A percentile compares a stretch with the other conserved stretches of the same genome.
phyloP scores from a whole-genome alignment of 1,284 basidiomycete genomes.

The Ceratobasidium sp. region DNA sequence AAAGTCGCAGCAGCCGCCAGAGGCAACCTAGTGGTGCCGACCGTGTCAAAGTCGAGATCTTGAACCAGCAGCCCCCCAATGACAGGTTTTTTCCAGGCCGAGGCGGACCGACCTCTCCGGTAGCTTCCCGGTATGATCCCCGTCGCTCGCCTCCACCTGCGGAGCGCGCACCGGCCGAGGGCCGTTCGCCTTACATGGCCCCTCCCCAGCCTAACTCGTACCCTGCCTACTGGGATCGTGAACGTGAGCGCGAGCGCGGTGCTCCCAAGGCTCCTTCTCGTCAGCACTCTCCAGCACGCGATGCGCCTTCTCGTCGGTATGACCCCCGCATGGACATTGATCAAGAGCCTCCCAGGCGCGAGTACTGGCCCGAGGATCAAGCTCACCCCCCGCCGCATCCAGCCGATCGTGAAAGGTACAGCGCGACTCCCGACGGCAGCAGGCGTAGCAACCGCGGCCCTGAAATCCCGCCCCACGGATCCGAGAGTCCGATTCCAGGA shows the following conservation, averaged over 20 bases:
- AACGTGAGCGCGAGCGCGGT: slow-evolving; percentile 50
- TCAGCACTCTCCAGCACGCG: slow-evolving; percentile 35
- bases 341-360: slow-evolving; percentile 44
- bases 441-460: slow-evolving; percentile 16
- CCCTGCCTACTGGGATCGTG: slow-evolving; percentile 55
- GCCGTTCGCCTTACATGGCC: slow-evolving; percentile 31
- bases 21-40: slow-evolving; percentile 26
- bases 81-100: not conserved
- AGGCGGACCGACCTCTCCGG: slow-evolving; percentile 24
- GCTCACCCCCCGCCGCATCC: slow-evolving; percentile 15
- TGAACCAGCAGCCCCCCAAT: slow-evolving; percentile 24
- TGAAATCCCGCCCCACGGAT: slow-evolving; percentile 13
- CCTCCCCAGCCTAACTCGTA: slow-evolving; percentile 1
- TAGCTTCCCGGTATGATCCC: slow-evolving; percentile 31
- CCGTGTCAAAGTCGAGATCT: slow-evolving; percentile 35
- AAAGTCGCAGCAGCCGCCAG: slow-evolving; percentile 22
- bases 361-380: slow-evolving; percentile 44
- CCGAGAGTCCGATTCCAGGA: slow-evolving; percentile 23
- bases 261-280: slow-evolving; percentile 39
- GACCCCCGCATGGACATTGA: slow-evolving; percentile 51
- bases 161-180: slow-evolving; percentile 27
- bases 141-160: slow-evolving; percentile 28
- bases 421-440: slow-evolving; percentile 25
- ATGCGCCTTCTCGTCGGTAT: slow-evolving; percentile 47
- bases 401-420: slow-evolving; percentile 32